Evolutionary conservation across 2,329 filamentous ascomycete species (phyloP), one percentile per base, ranked within the genome.

Genomic region (Ascochyta pisi): DNA sequence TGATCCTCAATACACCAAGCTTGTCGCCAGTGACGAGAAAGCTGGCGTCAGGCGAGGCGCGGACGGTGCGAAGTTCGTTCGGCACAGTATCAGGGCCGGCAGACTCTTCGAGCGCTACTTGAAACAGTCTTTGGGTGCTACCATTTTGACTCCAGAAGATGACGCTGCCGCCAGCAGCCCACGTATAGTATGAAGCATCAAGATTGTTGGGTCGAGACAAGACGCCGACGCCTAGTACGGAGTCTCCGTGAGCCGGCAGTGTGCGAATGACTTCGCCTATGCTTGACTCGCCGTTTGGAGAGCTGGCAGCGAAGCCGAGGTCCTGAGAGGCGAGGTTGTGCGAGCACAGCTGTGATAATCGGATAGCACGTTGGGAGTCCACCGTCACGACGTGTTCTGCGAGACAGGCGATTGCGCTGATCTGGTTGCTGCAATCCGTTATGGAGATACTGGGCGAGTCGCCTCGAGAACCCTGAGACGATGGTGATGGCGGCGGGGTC

Each of bases 1-100:
- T 82, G 40, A 92, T 82, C 79, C 82, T 82, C 41, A 99, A 76
- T 13, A 96, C 85, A n/a, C 95, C 95, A 58, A 90, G 85, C 66
- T 87, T 91, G 75, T 99, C 95, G 6, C 92, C 94, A 3, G 90
- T 86, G n/a, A 93, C 83, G 58, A 98, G 85, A 39, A 87, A 82
- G 40, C 83, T 83, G 29, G 85, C 88, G 35, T 85, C 81, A 24
- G 81, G 79, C 1, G 88, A 87, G 15, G 88, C 82, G 53, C 79
- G 75, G n/a, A 86, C 75, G 7, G 83, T 79, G 60, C 80, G 86
- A 35, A 88, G 71, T 65, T 87, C 85, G 57, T 88, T 88, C 6
- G 74, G 50, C 31, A 83, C 80, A 33, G 81, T 78, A 40, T 79
- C 76, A n/a, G 73, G 59, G 35, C 68, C 74, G 1, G 77, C 68